Conservation (phyloP, 352 stramenopile species). For the Phytophthora foliorum region DNA sequence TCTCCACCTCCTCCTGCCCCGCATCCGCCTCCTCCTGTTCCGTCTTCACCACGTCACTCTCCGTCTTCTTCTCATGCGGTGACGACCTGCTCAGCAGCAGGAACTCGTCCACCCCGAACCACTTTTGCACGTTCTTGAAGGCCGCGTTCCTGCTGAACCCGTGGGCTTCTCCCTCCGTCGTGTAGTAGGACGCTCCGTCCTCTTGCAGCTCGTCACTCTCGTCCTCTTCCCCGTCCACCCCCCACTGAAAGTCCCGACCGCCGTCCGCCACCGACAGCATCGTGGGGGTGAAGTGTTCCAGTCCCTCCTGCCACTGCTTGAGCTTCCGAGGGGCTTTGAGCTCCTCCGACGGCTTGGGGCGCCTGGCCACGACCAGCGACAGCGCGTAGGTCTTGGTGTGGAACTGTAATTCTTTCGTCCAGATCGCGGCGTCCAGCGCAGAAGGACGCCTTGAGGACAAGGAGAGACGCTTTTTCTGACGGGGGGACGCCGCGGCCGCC, state of each 20-base stretch:
- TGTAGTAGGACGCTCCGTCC: slow-evolving; percentile 14
- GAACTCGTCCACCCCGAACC: slow-evolving; percentile 82
- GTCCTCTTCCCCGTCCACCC: slow-evolving; percentile 7
- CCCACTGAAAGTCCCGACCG: slow-evolving; percentile 54
- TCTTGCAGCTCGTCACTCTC: not conserved
- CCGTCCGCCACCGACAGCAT: slow-evolving; percentile 77
- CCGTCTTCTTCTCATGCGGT: slow-evolving; percentile 20
- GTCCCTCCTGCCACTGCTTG: slow-evolving; percentile 69
- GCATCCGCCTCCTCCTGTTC: not conserved
- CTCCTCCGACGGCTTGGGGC: not conserved
- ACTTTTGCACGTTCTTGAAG: slow-evolving; percentile 60
- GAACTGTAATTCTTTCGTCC: slow-evolving; percentile 49
- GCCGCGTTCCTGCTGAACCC: slow-evolving; percentile 40
- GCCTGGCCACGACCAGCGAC: slow-evolving; percentile 50
- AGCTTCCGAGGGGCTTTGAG: slow-evolving; percentile 14
- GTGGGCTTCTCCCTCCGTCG: slow-evolving; percentile 33
- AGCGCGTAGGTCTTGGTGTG: slow-evolving; percentile 56
- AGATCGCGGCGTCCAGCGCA: slow-evolving; percentile 30
- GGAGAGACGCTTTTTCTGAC: not conserved
- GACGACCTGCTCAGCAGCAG: slow-evolving; percentile 59
- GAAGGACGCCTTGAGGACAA: not conserved
- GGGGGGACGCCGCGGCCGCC: slow-evolving; percentile 18
- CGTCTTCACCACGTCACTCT: slow-evolving; percentile 1
- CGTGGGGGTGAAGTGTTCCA: slow-evolving; percentile 85
- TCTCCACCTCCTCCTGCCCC: not conserved